Percentiles rank a stretch among this genome's conserved stretches.
These are phyloP conservation scores for Adansonia rubrostipa DNA, from an alignment of 441 rosid genomes.

Conservation along the genomic window DNA sequence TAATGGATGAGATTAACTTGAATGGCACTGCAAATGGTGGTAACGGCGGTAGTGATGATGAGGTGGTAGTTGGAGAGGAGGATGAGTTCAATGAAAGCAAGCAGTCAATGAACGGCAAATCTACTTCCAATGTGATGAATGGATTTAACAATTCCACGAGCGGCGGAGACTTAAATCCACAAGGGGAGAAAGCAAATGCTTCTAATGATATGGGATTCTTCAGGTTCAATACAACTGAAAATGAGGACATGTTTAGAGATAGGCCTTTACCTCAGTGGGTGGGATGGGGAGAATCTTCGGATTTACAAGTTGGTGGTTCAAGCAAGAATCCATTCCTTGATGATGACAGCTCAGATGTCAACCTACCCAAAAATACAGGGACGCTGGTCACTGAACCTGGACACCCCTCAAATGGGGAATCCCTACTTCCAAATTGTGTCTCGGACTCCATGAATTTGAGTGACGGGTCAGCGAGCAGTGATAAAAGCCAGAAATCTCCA, in stretches of 20 bases:
- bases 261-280: conserved; percentile 87
- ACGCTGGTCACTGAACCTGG: conserved; percentile 39
- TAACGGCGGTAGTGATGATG: conserved; percentile 86
- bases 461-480: conserved; percentile 45
- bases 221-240: conserved; percentile 61
- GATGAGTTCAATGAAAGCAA: conserved; percentile 73
- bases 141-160: conserved; percentile 36
- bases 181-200: conserved; percentile 37
- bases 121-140: conserved; percentile 57
- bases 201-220: conserved; percentile 53
- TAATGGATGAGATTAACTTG: conserved; percentile 70
- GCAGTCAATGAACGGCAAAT: conserved; percentile 47
- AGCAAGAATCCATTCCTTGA: conserved; percentile 70
- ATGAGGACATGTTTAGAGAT: conserved; percentile 57
- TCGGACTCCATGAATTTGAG: conserved; percentile 43
- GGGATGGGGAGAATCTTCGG: conserved; percentile 76
- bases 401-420: conserved; percentile 46
- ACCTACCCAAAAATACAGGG: conserved; percentile 41
- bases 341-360: conserved; percentile 47
- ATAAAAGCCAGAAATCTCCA: conserved; percentile 49
- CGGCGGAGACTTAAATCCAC: conserved; percentile 33
- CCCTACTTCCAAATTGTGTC: conserved; percentile 56
- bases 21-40: conserved; percentile 61
- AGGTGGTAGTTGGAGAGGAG: conserved; percentile 92
- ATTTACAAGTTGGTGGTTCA: conserved; percentile 58